phyloP scores from a whole-genome alignment of 2,329 filamentous ascomycete genomes.

The Pseudovirgaria hyperparasitica region DNA sequence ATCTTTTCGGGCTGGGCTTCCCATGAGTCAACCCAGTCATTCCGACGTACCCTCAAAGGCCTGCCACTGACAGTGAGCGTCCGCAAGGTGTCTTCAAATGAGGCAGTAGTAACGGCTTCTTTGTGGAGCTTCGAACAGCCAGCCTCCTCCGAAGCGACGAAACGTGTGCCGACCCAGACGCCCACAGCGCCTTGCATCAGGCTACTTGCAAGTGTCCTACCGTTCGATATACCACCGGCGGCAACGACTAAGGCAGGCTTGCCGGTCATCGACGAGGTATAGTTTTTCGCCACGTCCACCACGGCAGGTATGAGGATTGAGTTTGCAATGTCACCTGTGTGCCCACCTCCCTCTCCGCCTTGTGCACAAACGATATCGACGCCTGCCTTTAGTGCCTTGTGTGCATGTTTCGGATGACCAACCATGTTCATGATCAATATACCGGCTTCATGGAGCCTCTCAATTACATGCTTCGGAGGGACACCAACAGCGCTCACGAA shows the following conservation, averaged over 20 bases:
- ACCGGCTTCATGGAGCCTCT: slow-evolving; percentile 62
- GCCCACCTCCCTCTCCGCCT: slow-evolving; percentile 84
- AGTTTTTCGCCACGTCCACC: slow-evolving; percentile 66
- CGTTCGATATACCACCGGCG: slow-evolving; percentile 77
- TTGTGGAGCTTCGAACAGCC: slow-evolving; percentile 75
- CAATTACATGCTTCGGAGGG: slow-evolving; percentile 60
- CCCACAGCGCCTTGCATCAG: slow-evolving; percentile 80
- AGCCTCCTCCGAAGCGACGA: slow-evolving; percentile 73
- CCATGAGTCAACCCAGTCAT: slow-evolving; percentile 76
- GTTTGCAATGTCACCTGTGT: slow-evolving; percentile 78
- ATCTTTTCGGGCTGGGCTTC: slow-evolving; percentile 65
- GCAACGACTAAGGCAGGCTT: slow-evolving; percentile 68
- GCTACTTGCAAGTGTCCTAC: slow-evolving; percentile 64
- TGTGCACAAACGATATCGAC: slow-evolving; percentile 89
- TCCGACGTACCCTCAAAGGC: slow-evolving; percentile 67
- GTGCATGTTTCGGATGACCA: slow-evolving; percentile 78
- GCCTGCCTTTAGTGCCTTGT: slow-evolving; percentile 74
- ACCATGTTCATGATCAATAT: slow-evolving; percentile 97
- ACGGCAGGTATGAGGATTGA: slow-evolving; percentile 80
- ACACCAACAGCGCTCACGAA: slow-evolving; percentile 87
- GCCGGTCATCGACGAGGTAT: slow-evolving; percentile 59
- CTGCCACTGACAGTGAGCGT: slow-evolving; percentile 75
- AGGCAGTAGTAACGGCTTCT: slow-evolving; percentile 65
- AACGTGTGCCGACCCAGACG: slow-evolving; percentile 90
- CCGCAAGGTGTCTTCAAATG: slow-evolving; percentile 65